Evolutionary conservation across 2,329 filamentous ascomycete genomes (phyloP), one percentile per base, ranked within the genome.

Genomic region (Aspergillus luchuensis): DNA sequence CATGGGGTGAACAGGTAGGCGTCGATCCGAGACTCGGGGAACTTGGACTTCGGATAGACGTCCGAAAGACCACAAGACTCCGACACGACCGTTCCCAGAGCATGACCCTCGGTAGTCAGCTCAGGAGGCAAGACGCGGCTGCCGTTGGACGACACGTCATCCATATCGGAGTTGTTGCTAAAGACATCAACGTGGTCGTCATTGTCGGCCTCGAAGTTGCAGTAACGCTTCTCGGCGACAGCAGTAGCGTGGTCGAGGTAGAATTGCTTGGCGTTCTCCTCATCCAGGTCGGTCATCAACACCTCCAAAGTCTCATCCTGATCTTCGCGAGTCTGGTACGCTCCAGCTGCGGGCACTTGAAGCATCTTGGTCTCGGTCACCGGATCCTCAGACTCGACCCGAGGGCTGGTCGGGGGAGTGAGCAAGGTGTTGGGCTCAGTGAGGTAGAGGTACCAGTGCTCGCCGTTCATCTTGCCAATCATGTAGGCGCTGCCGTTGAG

Each of bases 401-500:
- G 71, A 5, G 94, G 93, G 10, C 91, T 96, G 30, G 88, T 83
- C 59, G 94, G 93, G 5, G 93, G 92, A 0, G 93, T 96, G 66
- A 96, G 82, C 57, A 86, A 82, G 51, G 86, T 89, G 74, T 90
- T 89, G 17, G 95, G 94, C 55, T 91, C 91, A 11, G 95, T 98
- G 71, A 98, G 89, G 80, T 99, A 99, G 58, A 99, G 82, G 76
- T 98, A 98, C 95, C 95, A 99, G 72, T 99, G 95, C 77, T 99
- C 95, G 60, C 95, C 94, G 70, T 99, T 99, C 94, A 98, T 98
- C 81, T 97, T 98, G 72, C 95, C 95, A 67, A 99, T 96, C 93
- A 98, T 97, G 78, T 99, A 99, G 54, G 95, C 95, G 77, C 94
- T 98, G 58, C 95, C 95, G 59, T 91, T 89, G 63, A 90, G 84